phyloP scores from a whole-genome alignment of 192 early-diverging fungal genomes.

The Coemansia sp. region DNA sequence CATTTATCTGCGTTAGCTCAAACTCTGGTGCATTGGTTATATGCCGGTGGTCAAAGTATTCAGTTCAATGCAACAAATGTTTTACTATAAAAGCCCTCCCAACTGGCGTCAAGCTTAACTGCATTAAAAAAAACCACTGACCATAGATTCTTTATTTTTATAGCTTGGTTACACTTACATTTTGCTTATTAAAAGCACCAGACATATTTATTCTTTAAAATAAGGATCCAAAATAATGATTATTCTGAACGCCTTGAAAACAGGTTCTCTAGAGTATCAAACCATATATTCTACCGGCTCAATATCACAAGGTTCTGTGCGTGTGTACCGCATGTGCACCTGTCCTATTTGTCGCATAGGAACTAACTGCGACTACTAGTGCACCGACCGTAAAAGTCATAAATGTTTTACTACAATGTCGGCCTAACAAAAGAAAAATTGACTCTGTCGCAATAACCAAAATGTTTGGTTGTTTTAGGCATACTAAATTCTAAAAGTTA shows the following conservation, averaged over 20 bases:
- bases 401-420: neutral
- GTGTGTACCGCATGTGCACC: constrained; percentile 42
- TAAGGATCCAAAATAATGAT: neutral
- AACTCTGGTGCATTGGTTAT: neutral
- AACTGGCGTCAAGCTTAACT: too few species aligned
- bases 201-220: neutral
- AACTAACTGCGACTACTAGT: constrained; percentile 28
- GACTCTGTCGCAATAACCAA: neutral
- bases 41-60: neutral
- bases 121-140: neutral
- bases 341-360: constrained; percentile 46
- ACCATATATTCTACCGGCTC: neutral
- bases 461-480: neutral
- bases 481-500: neutral
- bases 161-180: neutral
- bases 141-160: neutral
- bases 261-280: neutral
- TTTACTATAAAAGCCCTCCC: neutral
- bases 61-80: neutral
- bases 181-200: neutral
- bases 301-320: neutral
- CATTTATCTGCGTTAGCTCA: neutral
- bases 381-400: neutral
- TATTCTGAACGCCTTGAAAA: neutral
- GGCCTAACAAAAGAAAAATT: neutral